Percentiles rank a stretch among this genome's conserved stretches.
These are phyloP conservation scores for Trametes polyzona DNA, from an alignment of 1,284 basidiomycete genomes.

Conservation along the genomic window DNA sequence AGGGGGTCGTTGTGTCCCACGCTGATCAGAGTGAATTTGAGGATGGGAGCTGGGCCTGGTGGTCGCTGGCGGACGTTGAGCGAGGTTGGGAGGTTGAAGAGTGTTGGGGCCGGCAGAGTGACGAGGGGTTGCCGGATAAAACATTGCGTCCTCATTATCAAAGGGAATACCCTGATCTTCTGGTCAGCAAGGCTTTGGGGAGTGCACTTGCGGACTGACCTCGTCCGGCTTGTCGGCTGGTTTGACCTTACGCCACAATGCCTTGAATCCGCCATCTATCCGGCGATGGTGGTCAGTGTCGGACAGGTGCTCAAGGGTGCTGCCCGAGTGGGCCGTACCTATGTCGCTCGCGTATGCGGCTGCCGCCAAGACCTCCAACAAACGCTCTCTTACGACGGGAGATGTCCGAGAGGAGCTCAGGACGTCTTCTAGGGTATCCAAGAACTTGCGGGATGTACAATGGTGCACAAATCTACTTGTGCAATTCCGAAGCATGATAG, in stretches of 20 bases:
- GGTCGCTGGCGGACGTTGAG: constrained; percentile 6
- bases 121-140: constrained; percentile 58
- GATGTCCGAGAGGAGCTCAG: constrained; percentile 60
- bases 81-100: constrained; percentile 13
- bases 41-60: not conserved
- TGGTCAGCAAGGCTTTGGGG: not conserved
- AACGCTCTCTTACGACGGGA: constrained; percentile 72
- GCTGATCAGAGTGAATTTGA: constrained; percentile 1
- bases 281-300: too few species aligned
- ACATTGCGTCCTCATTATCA: constrained; percentile 75
- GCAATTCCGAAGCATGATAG: constrained; percentile 79
- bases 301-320: too few species aligned
- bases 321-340: constrained; percentile 48
- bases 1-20: constrained; percentile 16
- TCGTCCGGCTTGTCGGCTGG: constrained; percentile 71
- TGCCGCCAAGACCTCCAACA: constrained; percentile 73
- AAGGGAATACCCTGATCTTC: constrained; percentile 65
- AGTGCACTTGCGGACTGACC: constrained; percentile 38
- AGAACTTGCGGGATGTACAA: constrained; percentile 74
- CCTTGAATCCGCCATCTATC: constrained; percentile 61
- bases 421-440: constrained; percentile 73
- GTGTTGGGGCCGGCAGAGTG: constrained; percentile 21
- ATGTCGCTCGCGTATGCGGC: constrained; percentile 65
- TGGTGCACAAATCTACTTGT: constrained; percentile 67
- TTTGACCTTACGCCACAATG: constrained; percentile 71